A percentile compares a stretch with the other conserved stretches of the same genome.
Evolutionary conservation across 495 filamentous ascomycete genomes (phyloP).

Genomic region (Lepidopterella palustris): DNA sequence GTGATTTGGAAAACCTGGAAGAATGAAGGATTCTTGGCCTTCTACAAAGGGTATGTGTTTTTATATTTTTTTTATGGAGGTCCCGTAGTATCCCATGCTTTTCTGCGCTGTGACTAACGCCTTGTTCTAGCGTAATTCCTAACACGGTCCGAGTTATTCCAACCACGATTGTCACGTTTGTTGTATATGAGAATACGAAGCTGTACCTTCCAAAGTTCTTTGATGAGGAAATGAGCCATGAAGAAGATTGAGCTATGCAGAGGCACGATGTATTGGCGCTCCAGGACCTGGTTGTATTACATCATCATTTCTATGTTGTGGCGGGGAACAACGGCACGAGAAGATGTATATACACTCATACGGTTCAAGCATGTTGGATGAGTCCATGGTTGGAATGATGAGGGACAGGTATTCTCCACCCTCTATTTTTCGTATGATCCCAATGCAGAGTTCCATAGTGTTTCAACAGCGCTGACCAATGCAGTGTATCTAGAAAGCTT

Average conservation of each 20-base stretch:
- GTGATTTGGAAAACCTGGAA: slow-evolving; percentile 66
- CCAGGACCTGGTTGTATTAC: not conserved
- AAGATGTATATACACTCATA: too few relatives aligned
- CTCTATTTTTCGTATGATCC: too few relatives aligned
- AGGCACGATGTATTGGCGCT: not conserved
- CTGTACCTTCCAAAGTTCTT: slow-evolving; percentile 48
- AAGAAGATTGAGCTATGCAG: slow-evolving; percentile 19
- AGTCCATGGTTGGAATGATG: too few relatives aligned
- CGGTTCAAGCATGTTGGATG: too few relatives aligned
- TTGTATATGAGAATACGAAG: slow-evolving; percentile 94
- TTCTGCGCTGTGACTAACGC: too few relatives aligned
- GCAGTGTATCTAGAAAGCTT: too few relatives aligned
- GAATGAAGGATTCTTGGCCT: slow-evolving; percentile 73
- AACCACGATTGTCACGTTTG: slow-evolving; percentile 93
- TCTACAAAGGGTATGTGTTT: slow-evolving; percentile 67
- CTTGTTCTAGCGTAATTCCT: slow-evolving; percentile 53
- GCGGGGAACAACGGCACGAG: not conserved
- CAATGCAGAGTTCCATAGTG: too few relatives aligned
- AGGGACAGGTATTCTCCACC: too few relatives aligned
- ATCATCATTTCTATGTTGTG: not conserved
- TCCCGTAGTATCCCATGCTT: not conserved
- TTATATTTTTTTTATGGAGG: not conserved
- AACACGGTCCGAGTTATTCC: slow-evolving; percentile 85
- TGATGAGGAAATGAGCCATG: slow-evolving; percentile 25
- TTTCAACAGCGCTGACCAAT: too few relatives aligned